Evolutionary conservation across 805 yeast genomes (phyloP).

Genomic region (Candida krabiensis): DNA sequence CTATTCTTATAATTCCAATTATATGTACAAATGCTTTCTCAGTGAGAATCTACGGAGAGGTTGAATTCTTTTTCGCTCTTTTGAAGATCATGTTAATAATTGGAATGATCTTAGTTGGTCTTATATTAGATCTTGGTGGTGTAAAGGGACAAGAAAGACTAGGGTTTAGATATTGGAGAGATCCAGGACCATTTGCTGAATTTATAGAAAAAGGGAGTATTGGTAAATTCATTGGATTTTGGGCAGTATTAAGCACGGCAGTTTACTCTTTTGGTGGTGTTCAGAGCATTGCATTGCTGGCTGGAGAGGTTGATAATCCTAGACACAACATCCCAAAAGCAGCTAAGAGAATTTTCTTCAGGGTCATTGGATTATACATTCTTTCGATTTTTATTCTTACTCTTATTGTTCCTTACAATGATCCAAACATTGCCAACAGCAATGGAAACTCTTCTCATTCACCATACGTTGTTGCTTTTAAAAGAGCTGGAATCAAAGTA

Average conservation of each 20-base stretch:
- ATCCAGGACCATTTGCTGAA: constrained; percentile 43
- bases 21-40: constrained; percentile 46
- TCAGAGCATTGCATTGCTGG: constrained; percentile 33
- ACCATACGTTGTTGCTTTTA: constrained; percentile 77
- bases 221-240: constrained; percentile 42
- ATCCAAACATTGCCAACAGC: constrained; percentile 40
- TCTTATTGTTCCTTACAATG: constrained; percentile 43
- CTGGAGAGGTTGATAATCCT: constrained; percentile 25
- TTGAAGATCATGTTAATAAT: constrained; percentile 61
- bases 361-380: constrained; percentile 25
- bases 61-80: constrained; percentile 62
- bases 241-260: constrained; percentile 58
- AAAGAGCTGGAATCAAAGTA: constrained; percentile 57
- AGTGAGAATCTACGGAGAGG: constrained; percentile 45
- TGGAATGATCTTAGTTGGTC: constrained; percentile 53
- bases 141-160: constrained; percentile 44
- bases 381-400: constrained; percentile 39
- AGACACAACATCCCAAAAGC: constrained; percentile 26
- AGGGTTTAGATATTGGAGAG: constrained; percentile 39
- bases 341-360: constrained; percentile 20
- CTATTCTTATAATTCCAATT: constrained; percentile 48
- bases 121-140: constrained; percentile 60
- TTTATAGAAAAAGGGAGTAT: constrained; percentile 47
- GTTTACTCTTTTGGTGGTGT: constrained; percentile 57
- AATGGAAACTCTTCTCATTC: constrained; percentile 63